These are phyloP conservation scores for Alternaria gansuensis DNA, from an alignment of 2,329 filamentous ascomycete species.

Conservation along the genomic window DNA sequence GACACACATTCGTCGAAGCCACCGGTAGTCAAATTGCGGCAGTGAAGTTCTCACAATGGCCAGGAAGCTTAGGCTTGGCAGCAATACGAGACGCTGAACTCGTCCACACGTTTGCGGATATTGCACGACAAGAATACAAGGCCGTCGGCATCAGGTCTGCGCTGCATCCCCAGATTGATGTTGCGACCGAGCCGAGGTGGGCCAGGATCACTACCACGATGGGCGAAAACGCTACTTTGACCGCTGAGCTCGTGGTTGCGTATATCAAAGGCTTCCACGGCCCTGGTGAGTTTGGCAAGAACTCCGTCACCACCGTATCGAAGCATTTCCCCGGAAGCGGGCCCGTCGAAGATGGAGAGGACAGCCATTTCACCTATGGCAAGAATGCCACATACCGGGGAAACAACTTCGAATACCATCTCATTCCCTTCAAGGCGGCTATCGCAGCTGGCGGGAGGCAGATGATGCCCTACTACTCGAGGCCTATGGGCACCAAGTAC, in stretches of 20 bases:
- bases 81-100: conserved; percentile 58
- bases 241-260: conserved; percentile 50
- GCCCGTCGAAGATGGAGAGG: conserved; percentile 60
- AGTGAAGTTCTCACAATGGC: conserved; percentile 61
- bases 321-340: conserved; percentile 66
- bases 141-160: conserved; percentile 57
- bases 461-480: conserved; percentile 64
- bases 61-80: conserved; percentile 61
- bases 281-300: conserved; percentile 51
- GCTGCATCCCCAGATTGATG: conserved; percentile 62
- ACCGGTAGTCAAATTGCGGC: conserved; percentile 57
- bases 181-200: conserved; percentile 64
- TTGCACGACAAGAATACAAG: conserved; percentile 60
- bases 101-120: conserved; percentile 59
- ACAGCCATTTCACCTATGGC: conserved; percentile 63
- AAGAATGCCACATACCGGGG: conserved; percentile 63
- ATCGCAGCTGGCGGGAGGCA: conserved; percentile 61
- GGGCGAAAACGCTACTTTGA: conserved; percentile 60
- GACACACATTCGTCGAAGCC: conserved; percentile 58
- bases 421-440: conserved; percentile 62
- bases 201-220: conserved; percentile 58
- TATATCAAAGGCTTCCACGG: conserved; percentile 62
- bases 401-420: conserved; percentile 61
- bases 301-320: conserved; percentile 60
- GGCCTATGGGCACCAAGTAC: conserved; percentile 59